A percentile compares a stretch with the other conserved stretches of the same genome.
phyloP scores from a whole-genome alignment of 306 rosid species.

The Vigna unguiculata region DNA sequence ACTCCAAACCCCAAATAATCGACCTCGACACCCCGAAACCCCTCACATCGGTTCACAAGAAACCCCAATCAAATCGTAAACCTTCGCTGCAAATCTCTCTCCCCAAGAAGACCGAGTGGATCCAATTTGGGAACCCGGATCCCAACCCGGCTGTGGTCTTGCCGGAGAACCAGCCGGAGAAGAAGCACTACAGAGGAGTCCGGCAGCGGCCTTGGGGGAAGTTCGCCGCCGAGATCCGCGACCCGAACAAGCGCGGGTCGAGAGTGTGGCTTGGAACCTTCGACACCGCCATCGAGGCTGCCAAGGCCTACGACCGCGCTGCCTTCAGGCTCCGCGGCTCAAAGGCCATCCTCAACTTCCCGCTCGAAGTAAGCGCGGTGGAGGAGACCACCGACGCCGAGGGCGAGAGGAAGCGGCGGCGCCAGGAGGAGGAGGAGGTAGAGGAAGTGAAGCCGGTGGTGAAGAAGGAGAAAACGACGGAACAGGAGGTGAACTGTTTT shows the following conservation, averaged over 20 bases:
- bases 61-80: constrained; percentile 47
- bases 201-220: constrained; percentile 91
- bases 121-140: constrained; percentile 52
- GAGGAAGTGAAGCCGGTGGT: constrained; percentile 43
- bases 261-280: constrained; percentile 90
- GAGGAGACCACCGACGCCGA: background rate
- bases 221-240: constrained; percentile 88
- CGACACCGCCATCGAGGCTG: constrained; percentile 84
- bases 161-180: constrained; percentile 35
- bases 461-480: constrained; percentile 63
- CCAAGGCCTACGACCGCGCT: constrained; percentile 82
- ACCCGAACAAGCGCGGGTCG: constrained; percentile 77
- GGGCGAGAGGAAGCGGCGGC: constrained; percentile 55
- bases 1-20: constrained; percentile 52
- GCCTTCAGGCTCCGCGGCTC: constrained; percentile 85
- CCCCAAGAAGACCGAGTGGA: constrained; percentile 75
- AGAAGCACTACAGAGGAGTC: constrained; percentile 73
- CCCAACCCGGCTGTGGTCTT: constrained; percentile 8
- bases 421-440: constrained; percentile 49
- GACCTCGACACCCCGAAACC: constrained; percentile 42
- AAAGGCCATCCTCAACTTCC: constrained; percentile 85
- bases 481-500: background rate
- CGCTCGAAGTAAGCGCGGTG: constrained; percentile 51
- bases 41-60: background rate
- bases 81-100: constrained; percentile 66